These are phyloP conservation scores for Lepiota venenata DNA, from an alignment of 768 basidiomycete genomes.

Conservation along the genomic window DNA sequence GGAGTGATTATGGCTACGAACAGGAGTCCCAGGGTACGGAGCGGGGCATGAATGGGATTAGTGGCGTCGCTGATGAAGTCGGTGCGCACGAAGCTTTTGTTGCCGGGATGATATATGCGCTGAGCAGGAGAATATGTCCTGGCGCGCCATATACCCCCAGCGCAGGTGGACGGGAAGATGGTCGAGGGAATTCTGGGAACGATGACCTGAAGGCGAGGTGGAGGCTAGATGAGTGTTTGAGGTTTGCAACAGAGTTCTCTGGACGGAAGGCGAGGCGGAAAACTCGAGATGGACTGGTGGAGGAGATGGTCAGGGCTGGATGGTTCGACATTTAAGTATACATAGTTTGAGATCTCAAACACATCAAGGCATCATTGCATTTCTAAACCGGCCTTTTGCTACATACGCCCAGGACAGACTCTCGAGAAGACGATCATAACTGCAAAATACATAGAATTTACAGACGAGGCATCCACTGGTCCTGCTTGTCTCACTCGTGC, in stretches of 20 bases:
- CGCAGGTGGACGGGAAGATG: constrained; percentile 33
- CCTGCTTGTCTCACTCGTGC: too few relatives aligned
- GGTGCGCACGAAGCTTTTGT: constrained; percentile 82
- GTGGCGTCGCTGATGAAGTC: constrained; percentile 61
- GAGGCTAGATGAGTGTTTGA: constrained; percentile 79
- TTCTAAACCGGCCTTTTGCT: too few relatives aligned
- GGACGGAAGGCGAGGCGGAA: constrained; percentile 66
- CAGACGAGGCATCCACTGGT: too few relatives aligned
- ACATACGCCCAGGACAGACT: too few relatives aligned
- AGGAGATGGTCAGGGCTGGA: constrained; percentile 71
- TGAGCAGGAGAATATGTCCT: constrained; percentile 69
- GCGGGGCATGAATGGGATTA: constrained; percentile 30
- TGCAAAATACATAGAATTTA: too few relatives aligned
- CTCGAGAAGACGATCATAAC: too few relatives aligned
- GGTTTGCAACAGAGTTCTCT: constrained; percentile 84
- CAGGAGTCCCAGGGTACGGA: constrained; percentile 61
- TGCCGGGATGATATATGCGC: constrained; percentile 83
- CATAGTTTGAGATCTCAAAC: not conserved
- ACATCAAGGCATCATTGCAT: not conserved
- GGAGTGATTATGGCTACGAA: constrained; percentile 39
- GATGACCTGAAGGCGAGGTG: constrained; percentile 56
- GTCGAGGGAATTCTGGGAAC: constrained; percentile 15
- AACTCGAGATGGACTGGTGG: constrained; percentile 65
- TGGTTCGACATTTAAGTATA: constrained; percentile 54
- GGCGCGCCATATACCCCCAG: constrained; percentile 75